Percentiles rank a stretch among this genome's conserved stretches.
Evolutionary conservation across 2,329 filamentous ascomycete species (phyloP).

Genomic region (Domatiomyces catenatus): DNA sequence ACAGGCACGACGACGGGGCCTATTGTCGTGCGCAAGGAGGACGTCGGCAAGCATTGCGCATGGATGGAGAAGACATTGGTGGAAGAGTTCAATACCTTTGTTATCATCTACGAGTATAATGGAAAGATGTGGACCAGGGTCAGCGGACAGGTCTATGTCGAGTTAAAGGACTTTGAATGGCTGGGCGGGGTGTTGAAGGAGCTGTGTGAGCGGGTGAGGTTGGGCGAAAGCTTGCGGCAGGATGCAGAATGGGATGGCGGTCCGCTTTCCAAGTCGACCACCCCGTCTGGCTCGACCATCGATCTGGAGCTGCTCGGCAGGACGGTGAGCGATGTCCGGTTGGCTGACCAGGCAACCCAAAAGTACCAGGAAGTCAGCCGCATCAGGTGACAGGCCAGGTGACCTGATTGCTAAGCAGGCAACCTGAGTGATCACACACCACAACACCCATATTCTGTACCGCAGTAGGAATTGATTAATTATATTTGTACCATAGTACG

Average conservation of each 20-base stretch:
- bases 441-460: no score
- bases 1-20: slow-evolving; percentile 6
- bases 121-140: slow-evolving; percentile 55
- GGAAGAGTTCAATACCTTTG: slow-evolving; percentile 53
- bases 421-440: not conserved
- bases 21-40: slow-evolving; percentile 21
- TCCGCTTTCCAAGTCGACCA: not conserved
- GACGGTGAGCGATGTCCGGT: not conserved
- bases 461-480: no score
- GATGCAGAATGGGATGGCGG: not conserved
- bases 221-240: slow-evolving; percentile 12
- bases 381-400: slow-evolving; percentile 7
- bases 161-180: slow-evolving; percentile 61
- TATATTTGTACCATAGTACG: no score
- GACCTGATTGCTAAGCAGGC: slow-evolving; percentile 7
- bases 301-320: slow-evolving; percentile 5
- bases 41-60: slow-evolving; percentile 29
- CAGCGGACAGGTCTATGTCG: slow-evolving; percentile 74
- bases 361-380: slow-evolving; percentile 4
- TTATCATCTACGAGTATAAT: slow-evolving; percentile 47
- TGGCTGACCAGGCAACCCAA: slow-evolving; percentile 2
- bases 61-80: slow-evolving; percentile 45
- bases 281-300: slow-evolving; percentile 1
- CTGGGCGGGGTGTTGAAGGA: slow-evolving; percentile 43
- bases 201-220: slow-evolving; percentile 36